phyloP scores from a whole-genome alignment of 2,329 filamentous ascomycete genomes.

The Colletotrichum sansevieriae region DNA sequence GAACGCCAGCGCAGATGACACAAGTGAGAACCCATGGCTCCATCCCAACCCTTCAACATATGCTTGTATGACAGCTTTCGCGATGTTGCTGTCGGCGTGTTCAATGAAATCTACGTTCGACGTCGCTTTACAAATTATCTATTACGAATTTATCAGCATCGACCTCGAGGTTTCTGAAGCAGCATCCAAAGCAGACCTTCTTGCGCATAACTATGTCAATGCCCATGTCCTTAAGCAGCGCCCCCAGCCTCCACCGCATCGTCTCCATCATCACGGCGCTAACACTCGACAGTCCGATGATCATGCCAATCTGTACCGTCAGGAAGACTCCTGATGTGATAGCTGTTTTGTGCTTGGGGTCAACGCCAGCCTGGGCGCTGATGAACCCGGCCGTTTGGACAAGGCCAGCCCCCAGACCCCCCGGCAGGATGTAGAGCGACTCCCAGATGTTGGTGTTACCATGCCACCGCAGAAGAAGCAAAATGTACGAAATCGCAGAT shows the following conservation, averaged over 20 bases:
- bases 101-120: slow-evolving; percentile 52
- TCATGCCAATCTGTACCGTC: slow-evolving; percentile 52
- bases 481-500: slow-evolving; percentile 62
- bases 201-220: slow-evolving; percentile 33
- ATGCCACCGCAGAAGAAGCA: slow-evolving; percentile 70
- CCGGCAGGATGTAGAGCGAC: slow-evolving; percentile 71
- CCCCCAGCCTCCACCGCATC: slow-evolving; percentile 41
- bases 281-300: slow-evolving; percentile 54
- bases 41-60: slow-evolving; percentile 53
- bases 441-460: slow-evolving; percentile 68
- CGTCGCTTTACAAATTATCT: slow-evolving; percentile 50
- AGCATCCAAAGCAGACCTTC: slow-evolving; percentile 22
- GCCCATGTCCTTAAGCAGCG: slow-evolving; percentile 36
- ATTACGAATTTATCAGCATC: neutral
- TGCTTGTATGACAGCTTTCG: slow-evolving; percentile 48
- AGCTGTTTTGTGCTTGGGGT: slow-evolving; percentile 53
- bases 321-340: slow-evolving; percentile 58
- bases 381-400: slow-evolving; percentile 58
- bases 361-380: slow-evolving; percentile 55
- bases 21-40: slow-evolving; percentile 51
- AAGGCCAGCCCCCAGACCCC: slow-evolving; percentile 57
- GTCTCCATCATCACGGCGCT: slow-evolving; percentile 51
- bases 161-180: no score
- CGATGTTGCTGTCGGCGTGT: slow-evolving; percentile 44
- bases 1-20: slow-evolving; percentile 46